A percentile compares a stretch with the other conserved stretches of the same genome.
Evolutionary conservation across 805 yeast species (phyloP).

Genomic region (Candida ponderosae): DNA sequence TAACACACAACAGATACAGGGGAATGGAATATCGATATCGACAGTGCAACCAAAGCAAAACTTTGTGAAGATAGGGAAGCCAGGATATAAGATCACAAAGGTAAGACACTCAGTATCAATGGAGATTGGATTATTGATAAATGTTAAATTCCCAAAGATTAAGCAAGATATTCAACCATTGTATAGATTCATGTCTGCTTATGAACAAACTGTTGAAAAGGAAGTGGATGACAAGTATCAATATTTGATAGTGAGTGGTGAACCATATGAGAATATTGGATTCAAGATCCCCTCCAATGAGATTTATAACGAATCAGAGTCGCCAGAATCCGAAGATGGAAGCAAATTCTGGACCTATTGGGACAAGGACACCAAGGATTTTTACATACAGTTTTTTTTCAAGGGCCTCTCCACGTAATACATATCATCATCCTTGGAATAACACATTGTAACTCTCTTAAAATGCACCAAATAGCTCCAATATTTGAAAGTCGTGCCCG

Average conservation of each 20-base stretch:
- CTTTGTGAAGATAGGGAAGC: conserved; percentile 62
- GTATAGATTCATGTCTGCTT: conserved; percentile 69
- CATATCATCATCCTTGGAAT: too few species aligned
- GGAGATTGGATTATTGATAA: conserved; percentile 59
- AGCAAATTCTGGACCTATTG: conserved; percentile 58
- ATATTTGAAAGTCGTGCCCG: too few species aligned
- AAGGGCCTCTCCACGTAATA: too few species aligned
- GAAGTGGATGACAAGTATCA: conserved; percentile 43
- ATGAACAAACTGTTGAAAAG: conserved; percentile 54
- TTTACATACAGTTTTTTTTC: conserved; percentile 65
- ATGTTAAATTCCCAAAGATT: conserved; percentile 47
- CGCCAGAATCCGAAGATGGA: conserved; percentile 10
- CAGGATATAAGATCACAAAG: conserved; percentile 61
- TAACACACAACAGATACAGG: conserved; percentile 5
- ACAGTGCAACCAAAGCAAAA: conserved; percentile 29
- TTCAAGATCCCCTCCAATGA: conserved; percentile 63
- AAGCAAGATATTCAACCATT: conserved; percentile 43
- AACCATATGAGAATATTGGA: conserved; percentile 81
- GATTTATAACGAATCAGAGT: conserved; percentile 29
- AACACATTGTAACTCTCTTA: too few species aligned
- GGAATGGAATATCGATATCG: conserved; percentile 10
- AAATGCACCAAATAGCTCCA: too few species aligned
- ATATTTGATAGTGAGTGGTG: conserved; percentile 75
- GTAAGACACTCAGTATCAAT: conserved; percentile 53
- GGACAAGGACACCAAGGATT: conserved; percentile 63